Evolutionary conservation across 352 stramenopile species (phyloP), one percentile per base, ranked within the genome.

Genomic region (Pythium phragmiticola): DNA sequence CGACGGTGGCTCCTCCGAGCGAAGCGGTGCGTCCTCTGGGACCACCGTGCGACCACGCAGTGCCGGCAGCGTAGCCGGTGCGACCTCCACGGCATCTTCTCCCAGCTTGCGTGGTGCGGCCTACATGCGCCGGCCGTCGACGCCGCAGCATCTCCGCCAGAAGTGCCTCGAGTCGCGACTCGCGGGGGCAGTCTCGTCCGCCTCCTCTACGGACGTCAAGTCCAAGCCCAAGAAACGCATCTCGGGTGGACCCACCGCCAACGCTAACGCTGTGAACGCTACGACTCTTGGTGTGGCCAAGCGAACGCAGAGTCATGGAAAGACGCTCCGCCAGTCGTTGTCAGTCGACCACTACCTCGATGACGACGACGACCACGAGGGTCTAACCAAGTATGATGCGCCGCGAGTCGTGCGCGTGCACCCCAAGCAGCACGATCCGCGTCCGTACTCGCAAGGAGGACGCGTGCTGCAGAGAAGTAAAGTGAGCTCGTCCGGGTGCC

Each of bases 101-200:
- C 58, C 52, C 16, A 68, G 72, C 43, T 65, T 91, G 19, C 80
- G 73, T 28, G 68, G 82, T 5, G 82, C 76, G 17, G 69, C 78
- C 11, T 91, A 89, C 66, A 72, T 88, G 73, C 76, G 75, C 54
- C 72, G 80, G 6, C 76, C 80, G 17, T 72, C 80, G 34, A 89
- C 76, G 4, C 70, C 80, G 5, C 80, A 89, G 60, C 75, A 82
- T 33, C 77, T 91, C 17, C 73, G 82, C 4, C 82, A 87, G 43
- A 88, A 91, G 47, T 91, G 82, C 21, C 60, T 89, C 34, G 80
- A 91, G 66, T 86, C 75, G 11, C 69, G 82, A 36, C 57, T 77
- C 36, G 58, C 49, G 12, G 58, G 57, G 16, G 68, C 66, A 33
- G 52, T 56, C 51, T 53, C 63, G 0, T 60, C 69, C 16, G 5